Evolutionary conservation across 2,329 filamentous ascomycete genomes (phyloP).

Genomic region (Venturiaceae sp.): DNA sequence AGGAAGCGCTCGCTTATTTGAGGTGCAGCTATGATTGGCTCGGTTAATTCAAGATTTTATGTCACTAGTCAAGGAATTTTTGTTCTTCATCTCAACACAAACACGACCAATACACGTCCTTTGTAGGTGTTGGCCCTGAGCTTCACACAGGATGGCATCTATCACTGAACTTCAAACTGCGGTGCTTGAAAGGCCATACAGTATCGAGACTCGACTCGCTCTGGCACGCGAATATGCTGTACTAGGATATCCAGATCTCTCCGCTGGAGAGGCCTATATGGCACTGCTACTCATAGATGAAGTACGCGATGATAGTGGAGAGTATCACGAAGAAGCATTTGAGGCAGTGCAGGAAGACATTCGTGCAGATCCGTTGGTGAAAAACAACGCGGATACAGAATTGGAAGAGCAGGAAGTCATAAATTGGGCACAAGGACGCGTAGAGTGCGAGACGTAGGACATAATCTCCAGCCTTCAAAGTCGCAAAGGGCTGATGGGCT

Average conservation of each 20-base stretch:
- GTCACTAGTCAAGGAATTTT: too few relatives aligned
- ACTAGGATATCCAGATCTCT: constrained; percentile 81
- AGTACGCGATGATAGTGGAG: constrained; percentile 64
- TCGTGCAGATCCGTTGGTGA: background rate
- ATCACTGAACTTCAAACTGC: background rate
- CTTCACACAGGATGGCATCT: background rate
- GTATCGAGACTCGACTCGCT: constrained; percentile 32
- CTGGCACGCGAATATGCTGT: constrained; percentile 62
- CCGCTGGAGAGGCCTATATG: constrained; percentile 80
- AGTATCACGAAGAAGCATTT: constrained; percentile 64
- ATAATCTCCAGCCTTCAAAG: background rate
- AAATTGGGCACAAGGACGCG: background rate
- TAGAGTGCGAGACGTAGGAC: constrained; percentile 2
- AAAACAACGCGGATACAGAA: background rate
- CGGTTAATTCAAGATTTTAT: too few relatives aligned
- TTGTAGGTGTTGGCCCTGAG: too few relatives aligned
- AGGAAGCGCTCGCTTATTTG: too few relatives aligned
- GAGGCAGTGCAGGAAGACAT: constrained; percentile 28
- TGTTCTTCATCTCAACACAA: too few relatives aligned
- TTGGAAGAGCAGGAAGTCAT: background rate
- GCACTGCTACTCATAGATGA: constrained; percentile 83
- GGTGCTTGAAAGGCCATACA: background rate
- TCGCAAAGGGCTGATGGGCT: background rate
- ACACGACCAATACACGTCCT: too few relatives aligned
- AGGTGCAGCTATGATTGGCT: too few relatives aligned